Base-by-base conservation (phyloP, 2,329 filamentous ascomycete species). In the Clarireedia homoeocarpa region DNA sequence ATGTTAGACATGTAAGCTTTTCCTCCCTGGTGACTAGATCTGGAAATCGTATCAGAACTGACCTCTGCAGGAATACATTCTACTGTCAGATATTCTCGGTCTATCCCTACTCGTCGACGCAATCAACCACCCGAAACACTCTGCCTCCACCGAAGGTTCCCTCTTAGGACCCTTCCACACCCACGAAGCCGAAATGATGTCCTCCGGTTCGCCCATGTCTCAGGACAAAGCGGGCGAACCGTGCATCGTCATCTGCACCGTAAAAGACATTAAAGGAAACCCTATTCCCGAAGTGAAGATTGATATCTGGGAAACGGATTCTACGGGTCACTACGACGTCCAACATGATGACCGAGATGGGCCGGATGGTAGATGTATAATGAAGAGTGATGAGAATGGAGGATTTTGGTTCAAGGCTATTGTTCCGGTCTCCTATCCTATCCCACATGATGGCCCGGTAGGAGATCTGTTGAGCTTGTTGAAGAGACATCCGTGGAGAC, bases 251-350 rank as follows among this genome's bases (percentile, higher is more conserved):
- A 68, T 90, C n/a, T 91, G 88, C 74, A 86, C 78, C 0, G 74
- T 92, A 56, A 82, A 79, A 60, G 85, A 90, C 68, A 81, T 80
- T 1, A 34, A 15, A 2, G 87, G 86, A 0, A 75, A 74, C 1
- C 84, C 88, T 0, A 75, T 94, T 30, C 60, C 73, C 1, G 82
- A 75, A 48, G 87, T 85, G 30, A 88, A 84, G 67, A 79, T 92
- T 59, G 88, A 94, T 70, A 85, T 94, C 61, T 94, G 89, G 89
- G 88, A 92, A 73, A 90, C 88, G 7, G 89, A 92, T 69, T 84
- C 80, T 57, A 81, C 82, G n/a, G 89, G 89, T 9, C 82, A 85
- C 66, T 94, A 94, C 68, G 89, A 94, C 67, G 88, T 92, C 58
- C 88, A 94, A 71, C 84, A 90, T 68, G 74, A 80, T 0, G 80